Evolutionary conservation across 495 filamentous ascomycete genomes (phyloP).

Genomic region (Neurospora sp.): DNA sequence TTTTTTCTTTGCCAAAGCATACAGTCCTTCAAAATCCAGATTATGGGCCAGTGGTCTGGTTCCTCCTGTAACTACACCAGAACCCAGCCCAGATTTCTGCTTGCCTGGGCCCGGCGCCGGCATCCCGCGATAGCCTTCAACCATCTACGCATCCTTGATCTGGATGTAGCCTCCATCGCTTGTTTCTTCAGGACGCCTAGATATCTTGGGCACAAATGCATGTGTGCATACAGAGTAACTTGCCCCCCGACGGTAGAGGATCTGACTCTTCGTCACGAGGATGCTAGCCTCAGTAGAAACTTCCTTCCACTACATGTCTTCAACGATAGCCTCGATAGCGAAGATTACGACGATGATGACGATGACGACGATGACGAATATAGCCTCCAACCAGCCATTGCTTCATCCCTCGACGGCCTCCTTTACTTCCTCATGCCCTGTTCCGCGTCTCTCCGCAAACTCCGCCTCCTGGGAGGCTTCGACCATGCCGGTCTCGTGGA

Average conservation of each 20-base stretch:
- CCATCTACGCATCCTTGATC: not conserved
- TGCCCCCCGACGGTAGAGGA: not conserved
- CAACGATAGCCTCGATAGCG: too few species aligned
- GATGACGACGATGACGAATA: not conserved
- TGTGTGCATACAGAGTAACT: not conserved
- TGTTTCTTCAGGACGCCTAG: not conserved
- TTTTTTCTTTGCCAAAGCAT: not conserved
- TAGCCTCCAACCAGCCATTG: too few species aligned
- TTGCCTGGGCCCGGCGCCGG: not conserved
- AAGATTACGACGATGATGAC: too few species aligned
- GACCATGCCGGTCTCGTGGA: not conserved
- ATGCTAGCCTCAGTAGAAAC: not conserved
- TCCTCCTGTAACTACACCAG: not conserved
- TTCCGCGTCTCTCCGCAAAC: not conserved
- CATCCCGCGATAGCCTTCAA: not conserved
- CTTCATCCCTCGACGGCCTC: not conserved
- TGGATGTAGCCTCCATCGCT: not conserved
- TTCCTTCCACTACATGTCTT: not conserved
- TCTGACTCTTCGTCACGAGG: not conserved
- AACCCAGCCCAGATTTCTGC: not conserved
- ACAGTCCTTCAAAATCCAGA: not conserved
- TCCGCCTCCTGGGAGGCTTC: not conserved
- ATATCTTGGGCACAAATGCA: not conserved
- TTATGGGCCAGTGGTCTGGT: not conserved
- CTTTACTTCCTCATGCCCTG: not conserved